phyloP scores from a whole-genome alignment of 257 asterid genomes.

The Linderniella brevidens region DNA sequence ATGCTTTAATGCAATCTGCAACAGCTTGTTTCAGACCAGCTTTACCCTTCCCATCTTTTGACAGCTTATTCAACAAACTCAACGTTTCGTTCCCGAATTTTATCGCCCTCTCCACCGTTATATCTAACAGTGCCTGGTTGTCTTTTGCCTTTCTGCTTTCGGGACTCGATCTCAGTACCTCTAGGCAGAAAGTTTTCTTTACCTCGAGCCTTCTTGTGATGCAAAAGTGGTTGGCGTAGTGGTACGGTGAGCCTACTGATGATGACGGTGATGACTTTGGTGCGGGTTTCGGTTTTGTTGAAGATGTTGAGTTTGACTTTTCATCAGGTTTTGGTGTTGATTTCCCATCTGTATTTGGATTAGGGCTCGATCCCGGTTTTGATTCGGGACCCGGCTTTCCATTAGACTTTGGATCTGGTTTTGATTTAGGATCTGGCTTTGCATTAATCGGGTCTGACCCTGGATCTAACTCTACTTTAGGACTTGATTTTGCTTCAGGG shows the following conservation, averaged over 20 bases:
- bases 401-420: conserved; percentile 3
- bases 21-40: conserved; percentile 4
- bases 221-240: conserved; percentile 10
- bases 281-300: conserved; percentile 1
- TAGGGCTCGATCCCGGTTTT: too few relatives aligned
- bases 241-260: conserved; percentile 10
- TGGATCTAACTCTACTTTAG: not conserved
- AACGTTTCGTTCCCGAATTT: conserved; percentile 9
- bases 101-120: conserved; percentile 10
- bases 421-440: not conserved
- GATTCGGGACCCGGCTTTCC: too few relatives aligned
- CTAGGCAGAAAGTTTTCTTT: conserved; percentile 9
- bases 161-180: conserved; percentile 12
- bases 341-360: too few relatives aligned
- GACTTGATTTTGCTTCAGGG: not conserved
- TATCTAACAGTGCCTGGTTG: conserved; percentile 7
- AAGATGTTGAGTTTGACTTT: not conserved
- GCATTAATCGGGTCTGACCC: not conserved
- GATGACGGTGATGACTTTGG: not conserved
- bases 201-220: conserved; percentile 11
- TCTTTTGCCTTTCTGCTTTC: conserved; percentile 4
- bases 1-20: conserved; percentile 12
- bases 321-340: too few relatives aligned
- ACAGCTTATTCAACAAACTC: not conserved
- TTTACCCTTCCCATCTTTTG: not conserved